Percentiles rank a stretch among this genome's conserved stretches.
Evolutionary conservation across 2,329 filamentous ascomycete genomes (phyloP).

Genomic region (Epichloe scottii): DNA sequence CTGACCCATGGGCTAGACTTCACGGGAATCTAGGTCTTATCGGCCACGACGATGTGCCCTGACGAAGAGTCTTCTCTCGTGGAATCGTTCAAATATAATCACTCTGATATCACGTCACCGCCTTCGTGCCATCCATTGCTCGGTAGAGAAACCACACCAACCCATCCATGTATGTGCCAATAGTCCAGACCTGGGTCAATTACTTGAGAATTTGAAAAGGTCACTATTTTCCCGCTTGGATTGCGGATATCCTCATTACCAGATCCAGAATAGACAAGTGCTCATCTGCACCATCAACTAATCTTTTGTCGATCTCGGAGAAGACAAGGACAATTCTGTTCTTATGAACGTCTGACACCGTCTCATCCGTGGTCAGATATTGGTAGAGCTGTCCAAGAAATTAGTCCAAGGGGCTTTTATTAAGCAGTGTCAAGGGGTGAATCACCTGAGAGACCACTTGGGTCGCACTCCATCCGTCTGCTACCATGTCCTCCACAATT

Average conservation of each 20-base stretch:
- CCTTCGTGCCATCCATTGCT: neutral
- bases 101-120: neutral
- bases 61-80: neutral
- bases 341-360: slow-evolving; percentile 73
- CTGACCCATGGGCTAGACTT: slow-evolving; percentile 37
- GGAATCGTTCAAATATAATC: neutral
- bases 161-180: neutral
- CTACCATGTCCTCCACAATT: slow-evolving; percentile 80
- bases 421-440: neutral
- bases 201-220: neutral
- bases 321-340: slow-evolving; percentile 82
- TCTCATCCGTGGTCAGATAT: slow-evolving; percentile 69
- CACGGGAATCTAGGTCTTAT: slow-evolving; percentile 43
- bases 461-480: slow-evolving; percentile 91
- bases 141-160: neutral
- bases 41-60: slow-evolving; percentile 20
- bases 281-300: slow-evolving; percentile 92
- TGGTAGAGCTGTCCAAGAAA: slow-evolving; percentile 55
- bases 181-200: neutral
- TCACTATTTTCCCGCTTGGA: slow-evolving; percentile 40
- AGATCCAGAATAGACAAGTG: slow-evolving; percentile 84
- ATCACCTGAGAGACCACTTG: slow-evolving; percentile 72
- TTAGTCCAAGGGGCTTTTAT: slow-evolving; percentile 6
- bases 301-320: slow-evolving; percentile 84
- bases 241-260: slow-evolving; percentile 64